A percentile compares a stretch with the other conserved stretches of the same genome.
phyloP scores from a whole-genome alignment of 2,329 filamentous ascomycete genomes.

The Fusarium armeniacum region DNA sequence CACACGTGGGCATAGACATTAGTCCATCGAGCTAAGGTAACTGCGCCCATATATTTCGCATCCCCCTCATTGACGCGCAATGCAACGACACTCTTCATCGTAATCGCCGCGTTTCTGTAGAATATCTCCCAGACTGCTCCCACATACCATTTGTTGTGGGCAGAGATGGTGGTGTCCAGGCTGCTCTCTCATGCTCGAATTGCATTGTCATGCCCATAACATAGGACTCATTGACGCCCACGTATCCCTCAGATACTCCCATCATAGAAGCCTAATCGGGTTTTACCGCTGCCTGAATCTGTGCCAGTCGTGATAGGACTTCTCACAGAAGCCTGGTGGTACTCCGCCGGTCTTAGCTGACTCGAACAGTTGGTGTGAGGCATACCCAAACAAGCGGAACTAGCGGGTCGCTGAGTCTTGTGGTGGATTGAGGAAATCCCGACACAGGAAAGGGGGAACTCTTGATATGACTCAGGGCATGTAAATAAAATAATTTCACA shows the following conservation, averaged over 20 bases:
- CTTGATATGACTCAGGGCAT: too few relatives aligned
- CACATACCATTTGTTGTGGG: background rate
- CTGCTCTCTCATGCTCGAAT: background rate
- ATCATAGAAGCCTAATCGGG: background rate
- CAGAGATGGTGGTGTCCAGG: background rate
- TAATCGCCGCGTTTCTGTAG: background rate
- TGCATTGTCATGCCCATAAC: background rate
- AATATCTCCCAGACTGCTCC: background rate
- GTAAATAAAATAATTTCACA: background rate
- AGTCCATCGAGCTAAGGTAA: background rate
- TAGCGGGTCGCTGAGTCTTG: too few relatives aligned
- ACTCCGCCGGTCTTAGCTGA: background rate
- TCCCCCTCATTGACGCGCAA: constrained; percentile 1
- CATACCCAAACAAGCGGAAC: fast-evolving
- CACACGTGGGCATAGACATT: background rate
- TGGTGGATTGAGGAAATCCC: background rate
- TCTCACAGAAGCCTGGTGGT: background rate
- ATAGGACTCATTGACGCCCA: background rate
- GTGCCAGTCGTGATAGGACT: fast-evolving
- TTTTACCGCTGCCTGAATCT: background rate
- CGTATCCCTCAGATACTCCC: background rate
- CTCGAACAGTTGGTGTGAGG: background rate
- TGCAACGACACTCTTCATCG: background rate
- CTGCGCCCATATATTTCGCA: background rate
- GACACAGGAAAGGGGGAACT: background rate